Base-by-base conservation (phyloP, 2,329 filamentous ascomycete species). In the Stagonosporopsis tanaceti region DNA sequence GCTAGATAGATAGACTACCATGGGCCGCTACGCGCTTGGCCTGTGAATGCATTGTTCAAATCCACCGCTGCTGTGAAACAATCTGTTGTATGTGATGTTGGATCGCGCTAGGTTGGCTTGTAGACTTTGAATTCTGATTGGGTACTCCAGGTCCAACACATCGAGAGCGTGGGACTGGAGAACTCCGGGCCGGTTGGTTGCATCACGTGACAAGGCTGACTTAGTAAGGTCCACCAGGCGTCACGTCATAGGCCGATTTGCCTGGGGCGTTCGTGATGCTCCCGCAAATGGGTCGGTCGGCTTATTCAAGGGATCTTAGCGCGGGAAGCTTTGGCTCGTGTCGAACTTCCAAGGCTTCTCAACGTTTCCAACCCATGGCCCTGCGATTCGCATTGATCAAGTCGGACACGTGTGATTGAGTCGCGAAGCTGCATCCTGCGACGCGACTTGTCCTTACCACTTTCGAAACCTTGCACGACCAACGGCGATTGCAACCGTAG, bases 1-100 rank as follows among this genome's bases (percentile, higher is more conserved):
- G 67, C 60, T 72, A 63, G 51, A 72, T 75, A 74, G 70, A 74
- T 75, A 74, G 71, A 74, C 57, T 70, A 70, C 64, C 55, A 58
- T 63, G 65, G 57, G 62, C 65, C 57, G 54, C 55, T 58, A 53
- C 59, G 39, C 51, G 59, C 60, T 59, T 59, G 61, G 60, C 65
- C 59, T 60, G 60, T 64, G 60, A 73, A 72, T 72, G 63, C 64
- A 64, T 24, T 65, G 61, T 57, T 69, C 62, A 39, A 39, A 39
- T 22, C n/a, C n/a, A 34, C 32, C 9, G 14, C 37, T 39, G 17
- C 20, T 12, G 37, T 20, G 20, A 20, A 20, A 39, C 37, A 39
- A 22, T 12, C n/a, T n/a, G 3, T 34, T 30, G 8, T 9, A 30
- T 12, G 28, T 11, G 2, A 20, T 4, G 28, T 12, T 30, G 28